Evolutionary conservation across 805 yeast species (phyloP), one percentile per base, ranked within the genome.

Genomic region (Saturnispora dispora): DNA sequence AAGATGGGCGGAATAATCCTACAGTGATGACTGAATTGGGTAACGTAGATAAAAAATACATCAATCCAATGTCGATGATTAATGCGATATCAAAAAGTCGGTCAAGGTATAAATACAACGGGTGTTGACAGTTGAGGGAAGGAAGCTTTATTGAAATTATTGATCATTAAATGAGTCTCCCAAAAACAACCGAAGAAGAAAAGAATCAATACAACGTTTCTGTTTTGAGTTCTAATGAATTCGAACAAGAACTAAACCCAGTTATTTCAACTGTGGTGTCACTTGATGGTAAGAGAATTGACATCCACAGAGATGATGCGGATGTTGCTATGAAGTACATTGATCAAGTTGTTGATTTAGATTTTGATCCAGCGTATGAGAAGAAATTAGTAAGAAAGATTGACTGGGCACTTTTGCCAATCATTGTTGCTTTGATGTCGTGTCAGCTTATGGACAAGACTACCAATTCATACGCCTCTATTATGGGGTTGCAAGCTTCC

Each of bases 391-490:
- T 55, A 4, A 33, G 52, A 22, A 82, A 80, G 58, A 73, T 79
- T 25, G 85, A 81, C 59, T 43, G 72, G 18, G 72, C 63, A 53
- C 55, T 81, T 55, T 63, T 78, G 58, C 81, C 85, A 1, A 52
- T 79, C 48, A 67, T 81, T 65, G 73, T 76, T 55, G 51, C 73
- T 23, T 58, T 77, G 25, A 76, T 77, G 63, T 71, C 77, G 13
- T 62, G 74, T 20, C 85, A 80, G 63, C 77, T 71, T 56, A 76
- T 82, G 81, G 88, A 82, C 64, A 82, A 82, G 60, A 65, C 69
- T 20, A 67, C 83, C 3, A 73, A 70, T 46, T 68, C 78, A 22
- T 74, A 72, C 51, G 84, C 86, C 0, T 72, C 85, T 1, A 71
- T 82, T 48, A 60, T 80, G 73, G 86, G 85, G 2, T 58, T 82